A percentile compares a stretch with the other conserved stretches of the same genome.
Conservation (phyloP, 768 basidiomycete genomes). For the Rossbeevera mucosa region DNA sequence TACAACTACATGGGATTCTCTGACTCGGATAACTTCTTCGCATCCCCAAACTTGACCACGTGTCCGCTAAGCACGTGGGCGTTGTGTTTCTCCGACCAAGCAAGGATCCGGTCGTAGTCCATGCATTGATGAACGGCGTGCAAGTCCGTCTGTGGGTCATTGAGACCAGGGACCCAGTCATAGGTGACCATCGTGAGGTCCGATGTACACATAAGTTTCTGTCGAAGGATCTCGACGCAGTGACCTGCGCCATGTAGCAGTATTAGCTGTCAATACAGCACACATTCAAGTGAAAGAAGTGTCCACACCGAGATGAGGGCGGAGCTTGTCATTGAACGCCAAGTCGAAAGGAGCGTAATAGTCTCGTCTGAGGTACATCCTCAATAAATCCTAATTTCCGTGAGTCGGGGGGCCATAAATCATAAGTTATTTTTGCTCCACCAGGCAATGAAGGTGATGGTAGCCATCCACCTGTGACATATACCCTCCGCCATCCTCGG, state of each 20-base stretch:
- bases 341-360: background rate
- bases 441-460: conserved; percentile 11
- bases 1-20: background rate
- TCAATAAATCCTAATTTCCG: background rate
- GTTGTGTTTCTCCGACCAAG: background rate
- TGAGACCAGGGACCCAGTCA: background rate
- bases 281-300: too few species aligned
- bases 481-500: conserved; percentile 13
- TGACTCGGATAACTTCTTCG: background rate
- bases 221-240: conserved; percentile 1
- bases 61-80: background rate
- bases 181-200: conserved; percentile 1
- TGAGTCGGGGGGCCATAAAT: background rate
- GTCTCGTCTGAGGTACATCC: background rate
- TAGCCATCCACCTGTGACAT: conserved; percentile 8
- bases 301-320: conserved; percentile 1
- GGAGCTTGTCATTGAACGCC: background rate
- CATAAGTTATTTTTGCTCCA: background rate
- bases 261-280: background rate
- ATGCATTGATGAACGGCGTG: background rate
- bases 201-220: conserved; percentile 3
- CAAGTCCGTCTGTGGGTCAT: background rate
- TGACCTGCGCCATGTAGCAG: background rate
- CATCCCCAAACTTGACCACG: conserved; percentile 1
- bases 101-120: background rate